Evolutionary conservation across 2,329 filamentous ascomycete species (phyloP), one percentile per base, ranked within the genome.

Genomic region (Whalleya microplaca): DNA sequence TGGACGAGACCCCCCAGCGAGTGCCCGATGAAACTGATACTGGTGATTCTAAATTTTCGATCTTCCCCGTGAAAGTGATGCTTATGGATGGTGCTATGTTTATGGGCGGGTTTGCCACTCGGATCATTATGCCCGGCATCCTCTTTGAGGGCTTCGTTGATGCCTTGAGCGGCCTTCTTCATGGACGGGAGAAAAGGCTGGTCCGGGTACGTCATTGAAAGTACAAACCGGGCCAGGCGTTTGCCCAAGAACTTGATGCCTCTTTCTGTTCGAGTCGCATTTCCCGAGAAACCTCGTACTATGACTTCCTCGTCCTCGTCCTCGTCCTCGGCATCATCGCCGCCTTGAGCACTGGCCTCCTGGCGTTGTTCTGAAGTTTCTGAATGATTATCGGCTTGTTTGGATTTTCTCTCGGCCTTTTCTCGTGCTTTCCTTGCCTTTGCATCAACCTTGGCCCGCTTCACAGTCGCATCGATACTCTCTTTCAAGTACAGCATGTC

Each of bases 401-500:
- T 41, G 12, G 58, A 56, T 6, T 64, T 60, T 59, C 61, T 61
- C 60, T 73, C 67, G 68, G 75, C 69, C 69, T 77, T 73, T 67
- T 83, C 77, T 64, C 75, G 79, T 53, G 78, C 79, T 64, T 80
- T 84, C 55, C 89, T 81, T 48, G 78, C 80, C 70, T 82, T 87
- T 40, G 87, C 85, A 72, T 91, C 88, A 48, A 85, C 77, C 65
- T 88, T 87, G 23, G 91, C 89, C 70, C 94, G 86, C 66, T 80
- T 88, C 3, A 88, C 89, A 2, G 91, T 87, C 23, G 87, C 86
- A 75, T 99, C 95, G 60, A 99, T 98, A 73, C 92, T 96, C 75
- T 99, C 95, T 71, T 99, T 99, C 72, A 99, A 77, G 71, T 91
- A 99, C 19, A 99, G 80, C 95, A 99, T 96, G 72, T 99, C 95